Evolutionary conservation across 2,329 filamentous ascomycete genomes (phyloP), one percentile per base, ranked within the genome.

Genomic region (Fusarium sp.): DNA sequence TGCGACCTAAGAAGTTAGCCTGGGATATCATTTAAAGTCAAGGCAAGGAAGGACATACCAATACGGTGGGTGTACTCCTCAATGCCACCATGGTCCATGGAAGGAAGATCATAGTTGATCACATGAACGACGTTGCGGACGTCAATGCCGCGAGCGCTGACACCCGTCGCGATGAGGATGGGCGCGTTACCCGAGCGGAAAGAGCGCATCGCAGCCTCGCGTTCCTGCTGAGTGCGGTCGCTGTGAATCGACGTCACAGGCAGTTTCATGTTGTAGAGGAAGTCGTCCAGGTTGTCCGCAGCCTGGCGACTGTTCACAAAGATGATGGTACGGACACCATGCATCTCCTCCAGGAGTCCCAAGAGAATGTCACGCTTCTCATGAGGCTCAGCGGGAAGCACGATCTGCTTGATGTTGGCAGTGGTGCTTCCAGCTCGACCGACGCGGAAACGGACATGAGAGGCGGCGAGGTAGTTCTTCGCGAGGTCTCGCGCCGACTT

Each of bases 11-110:
- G 60, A 20, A 41, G 69, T 45, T 24, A 63, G 65, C 75, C 63
- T 76, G 65, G 35, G 11, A 5, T 24, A 62, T n/a, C 5, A 39
- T n/a, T 22, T 29, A 20, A 48, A 24, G 31, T 27, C 6, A 6
- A 27, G 50, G 57, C n/a, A 27, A n/a, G 39, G 10, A 18, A 22
- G 14, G 27, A 80, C 88, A 84, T 90, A 94, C 93, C 97, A 80
- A 98, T 98, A 14, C 97, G 94, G 80, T 99, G 97, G 29, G 93
- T 92, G 78, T 98, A 99, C 81, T 98, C 97, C 58, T 94, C 92
- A 65, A 98, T 97, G 3, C 95, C 96, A n/a, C 95, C 95, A 76
- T 96, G 89, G 1, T 91, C 86, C 50, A 87, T 84, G 6, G 88
- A 91, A 0, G 96, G 96, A 2, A 98, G 86, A 71, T 98, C 95